Evolutionary conservation across 768 basidiomycete species (phyloP).

Genomic region (Pseudohyphozyma bogoriensis): DNA sequence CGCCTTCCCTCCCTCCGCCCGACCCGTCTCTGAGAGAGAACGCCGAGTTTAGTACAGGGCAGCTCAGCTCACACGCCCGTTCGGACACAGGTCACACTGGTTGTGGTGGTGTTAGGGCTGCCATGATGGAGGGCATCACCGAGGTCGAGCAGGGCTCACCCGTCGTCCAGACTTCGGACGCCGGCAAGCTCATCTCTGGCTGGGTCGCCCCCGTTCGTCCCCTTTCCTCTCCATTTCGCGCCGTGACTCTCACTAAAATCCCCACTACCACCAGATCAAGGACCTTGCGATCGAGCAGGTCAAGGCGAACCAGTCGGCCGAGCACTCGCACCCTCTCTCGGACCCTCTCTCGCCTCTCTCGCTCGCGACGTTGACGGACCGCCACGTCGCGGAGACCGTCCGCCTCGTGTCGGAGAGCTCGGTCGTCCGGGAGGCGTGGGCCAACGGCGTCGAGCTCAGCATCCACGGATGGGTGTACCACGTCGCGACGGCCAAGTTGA

Average conservation of each 20-base stretch:
- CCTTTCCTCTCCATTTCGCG: background rate
- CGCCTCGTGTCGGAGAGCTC: slow-evolving; percentile 3
- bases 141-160: background rate
- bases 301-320: background rate
- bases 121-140: slow-evolving; percentile 21
- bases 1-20: background rate
- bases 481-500: slow-evolving; percentile 23
- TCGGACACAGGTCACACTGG: slow-evolving; percentile 23
- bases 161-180: slow-evolving; percentile 7
- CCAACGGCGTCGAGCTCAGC: slow-evolving; percentile 14
- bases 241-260: background rate
- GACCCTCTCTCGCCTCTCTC: slow-evolving; percentile 12
- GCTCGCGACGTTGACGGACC: slow-evolving; percentile 22
- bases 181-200: slow-evolving; percentile 13
- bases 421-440: slow-evolving; percentile 23
- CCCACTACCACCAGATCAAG: slow-evolving; percentile 15
- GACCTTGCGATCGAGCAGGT: slow-evolving; percentile 16
- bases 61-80: background rate
- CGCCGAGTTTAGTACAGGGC: background rate
- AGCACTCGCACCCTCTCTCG: background rate
- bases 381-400: slow-evolving; percentile 21
- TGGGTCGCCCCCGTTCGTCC: slow-evolving; percentile 26
- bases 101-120: slow-evolving; percentile 25
- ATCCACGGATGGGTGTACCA: slow-evolving; percentile 28
- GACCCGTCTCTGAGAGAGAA: background rate